Percentiles rank a stretch among this genome's conserved stretches.
Evolutionary conservation across 2,329 filamentous ascomycete genomes (phyloP).

Genomic region (Akanthomyces lecanii): DNA sequence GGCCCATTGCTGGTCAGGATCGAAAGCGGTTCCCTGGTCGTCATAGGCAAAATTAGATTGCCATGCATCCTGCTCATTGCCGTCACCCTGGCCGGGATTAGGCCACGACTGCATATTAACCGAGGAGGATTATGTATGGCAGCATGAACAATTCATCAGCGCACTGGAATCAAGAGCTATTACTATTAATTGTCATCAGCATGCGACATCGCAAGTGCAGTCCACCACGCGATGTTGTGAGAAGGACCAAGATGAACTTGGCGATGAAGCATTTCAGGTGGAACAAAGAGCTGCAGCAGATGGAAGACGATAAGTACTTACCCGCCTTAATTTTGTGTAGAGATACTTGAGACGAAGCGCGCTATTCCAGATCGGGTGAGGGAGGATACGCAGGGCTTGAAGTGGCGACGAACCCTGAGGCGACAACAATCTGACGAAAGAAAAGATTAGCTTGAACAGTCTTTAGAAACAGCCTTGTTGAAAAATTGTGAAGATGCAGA

Average conservation of each 20-base stretch:
- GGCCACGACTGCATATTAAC: slow-evolving; percentile 40
- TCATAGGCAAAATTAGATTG: slow-evolving; percentile 31
- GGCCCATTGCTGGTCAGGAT: slow-evolving; percentile 36
- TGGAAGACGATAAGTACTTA: slow-evolving; percentile 1
- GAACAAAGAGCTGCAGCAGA: background rate
- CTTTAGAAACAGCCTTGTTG: background rate
- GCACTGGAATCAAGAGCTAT: background rate
- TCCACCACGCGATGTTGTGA: background rate
- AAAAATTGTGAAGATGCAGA: background rate
- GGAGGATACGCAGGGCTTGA: background rate
- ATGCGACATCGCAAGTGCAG: background rate
- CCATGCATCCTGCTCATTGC: slow-evolving; percentile 34
- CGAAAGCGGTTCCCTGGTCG: slow-evolving; percentile 35
- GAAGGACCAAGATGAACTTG: background rate
- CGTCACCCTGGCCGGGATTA: slow-evolving; percentile 33
- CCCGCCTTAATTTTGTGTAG: slow-evolving; percentile 1
- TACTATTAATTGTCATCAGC: slow-evolving; percentile 14
- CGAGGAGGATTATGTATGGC: slow-evolving; percentile 17
- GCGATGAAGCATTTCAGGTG: slow-evolving; percentile 3
- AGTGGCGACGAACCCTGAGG: background rate
- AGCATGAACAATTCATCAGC: slow-evolving; percentile 10
- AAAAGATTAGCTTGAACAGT: slow-evolving; percentile 8
- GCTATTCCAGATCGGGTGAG: slow-evolving; percentile 10
- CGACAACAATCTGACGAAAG: slow-evolving; percentile 5
- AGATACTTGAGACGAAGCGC: slow-evolving; percentile 4